Base-by-base conservation (phyloP, 1,284 basidiomycete genomes). In the Retiboletus flavoniger region DNA sequence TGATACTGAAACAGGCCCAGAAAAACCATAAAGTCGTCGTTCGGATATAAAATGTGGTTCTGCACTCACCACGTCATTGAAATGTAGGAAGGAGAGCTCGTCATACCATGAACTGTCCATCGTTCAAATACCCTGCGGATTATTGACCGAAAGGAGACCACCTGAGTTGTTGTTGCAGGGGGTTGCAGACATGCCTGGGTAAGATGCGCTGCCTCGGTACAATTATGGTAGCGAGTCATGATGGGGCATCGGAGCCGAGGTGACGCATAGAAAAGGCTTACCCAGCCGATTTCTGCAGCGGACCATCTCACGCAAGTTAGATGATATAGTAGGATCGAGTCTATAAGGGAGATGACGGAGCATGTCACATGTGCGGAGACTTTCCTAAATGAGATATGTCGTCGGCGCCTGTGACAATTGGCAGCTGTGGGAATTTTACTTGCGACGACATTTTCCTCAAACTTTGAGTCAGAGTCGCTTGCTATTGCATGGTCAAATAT, bases 351-450 rank as follows among this genome's bases (percentile, higher is more conserved):
- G 19, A 21, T n/a, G 14, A 19, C 35, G 4, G 24, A 29, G 16
- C 5, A 6, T 51, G n/a, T 2, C n/a, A 29, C 16, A 5, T 19
- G 7, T n/a, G 9, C n/a, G 35, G 63, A 62, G 64, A 50, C 19
- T 47, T 66, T 60, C 66, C 53, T 50, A 49, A 63, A 54, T 11
- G 13, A 35, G 66, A 53, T 54, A 58, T 68, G 62, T 65, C 24
- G 32, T 50, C 66, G 64, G 63, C 5, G 28, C 21, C 51, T 5
- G 28, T 13, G 9, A 38, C 36, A 7, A 38, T 17, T n/a, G n/a
- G n/a, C 36, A 1, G 10, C 7, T 13, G 56, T 64, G 63, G 32
- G 53, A 67, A 47, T 47, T 50, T 60, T 55, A 9, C 16, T 34
- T 1, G 47, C 3, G 17, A 7, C 24, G n/a, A 13, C 5, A 9